Conservation (phyloP, 345 rosid genomes). For the Murraya koenigii region DNA sequence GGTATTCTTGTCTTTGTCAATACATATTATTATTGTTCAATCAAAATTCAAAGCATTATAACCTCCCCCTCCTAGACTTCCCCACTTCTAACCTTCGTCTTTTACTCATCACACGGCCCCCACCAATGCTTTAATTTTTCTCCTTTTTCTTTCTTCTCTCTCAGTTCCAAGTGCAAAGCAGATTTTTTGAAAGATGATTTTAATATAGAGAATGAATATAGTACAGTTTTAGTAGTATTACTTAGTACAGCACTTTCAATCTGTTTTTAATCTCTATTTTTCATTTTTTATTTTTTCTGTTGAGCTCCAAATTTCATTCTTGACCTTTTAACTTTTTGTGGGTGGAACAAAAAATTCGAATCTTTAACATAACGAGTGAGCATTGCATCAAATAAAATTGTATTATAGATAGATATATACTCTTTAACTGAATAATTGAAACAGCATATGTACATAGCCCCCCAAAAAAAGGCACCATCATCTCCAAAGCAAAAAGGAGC, state of each 20-base stretch:
- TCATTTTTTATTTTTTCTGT: too few relatives aligned
- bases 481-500: constrained; percentile 40
- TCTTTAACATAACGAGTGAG: too few relatives aligned
- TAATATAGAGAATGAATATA: background rate
- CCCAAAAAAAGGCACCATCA: constrained; percentile 37
- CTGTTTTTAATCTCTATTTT: too few relatives aligned
- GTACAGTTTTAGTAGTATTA: too few relatives aligned
- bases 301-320: too few relatives aligned
- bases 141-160: background rate
- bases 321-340: too few relatives aligned
- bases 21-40: constrained; percentile 41
- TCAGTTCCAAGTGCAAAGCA: constrained; percentile 11
- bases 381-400: too few relatives aligned
- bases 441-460: background rate
- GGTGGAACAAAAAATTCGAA: too few relatives aligned
- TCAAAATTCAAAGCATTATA: constrained; percentile 40
- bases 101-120: constrained; percentile 21
- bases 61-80: constrained; percentile 43
- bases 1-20: constrained; percentile 40
- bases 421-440: too few relatives aligned
- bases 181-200: constrained; percentile 18
- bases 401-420: too few relatives aligned
- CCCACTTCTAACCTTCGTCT: constrained; percentile 24
- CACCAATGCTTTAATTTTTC: constrained; percentile 1
- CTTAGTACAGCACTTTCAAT: too few relatives aligned